Conservation (phyloP, 2,329 filamentous ascomycete species). For the Pseudocercospora fuligena region DNA sequence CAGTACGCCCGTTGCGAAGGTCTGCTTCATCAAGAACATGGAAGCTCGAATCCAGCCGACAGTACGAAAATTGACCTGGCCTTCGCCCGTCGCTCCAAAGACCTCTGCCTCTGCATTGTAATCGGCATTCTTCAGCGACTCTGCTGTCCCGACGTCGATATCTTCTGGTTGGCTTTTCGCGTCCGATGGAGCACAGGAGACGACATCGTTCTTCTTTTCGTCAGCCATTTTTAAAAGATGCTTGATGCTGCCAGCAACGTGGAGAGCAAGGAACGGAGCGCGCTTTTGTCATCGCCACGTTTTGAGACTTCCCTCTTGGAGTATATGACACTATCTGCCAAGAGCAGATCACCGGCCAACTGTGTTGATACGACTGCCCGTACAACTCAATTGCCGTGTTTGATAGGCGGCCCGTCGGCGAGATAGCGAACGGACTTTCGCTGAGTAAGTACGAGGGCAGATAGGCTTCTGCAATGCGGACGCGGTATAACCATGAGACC, state of each 20-base stretch:
- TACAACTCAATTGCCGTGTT: not conserved
- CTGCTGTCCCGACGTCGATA: not conserved
- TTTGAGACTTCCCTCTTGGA: not conserved
- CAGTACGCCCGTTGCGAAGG: conserved; percentile 29
- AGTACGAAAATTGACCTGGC: conserved; percentile 24
- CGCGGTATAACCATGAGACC: not conserved
- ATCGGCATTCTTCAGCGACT: not conserved
- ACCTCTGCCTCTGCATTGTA: conserved; percentile 15
- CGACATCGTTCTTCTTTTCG: conserved; percentile 15
- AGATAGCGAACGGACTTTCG: not conserved
- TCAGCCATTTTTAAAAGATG: conserved; percentile 6
- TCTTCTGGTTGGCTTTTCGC: not conserved
- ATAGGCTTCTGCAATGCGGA: not conserved
- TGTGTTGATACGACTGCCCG: conserved; percentile 1
- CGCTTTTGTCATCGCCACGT: not conserved
- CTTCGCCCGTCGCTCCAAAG: conserved; percentile 16
- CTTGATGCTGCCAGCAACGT: not conserved
- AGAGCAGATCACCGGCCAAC: not conserved
- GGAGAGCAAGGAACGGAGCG: not conserved
- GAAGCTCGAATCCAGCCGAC: conserved; percentile 26
- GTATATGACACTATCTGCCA: conserved; percentile 1
- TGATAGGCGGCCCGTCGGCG: conserved; percentile 12
- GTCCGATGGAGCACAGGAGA: conserved; percentile 8
- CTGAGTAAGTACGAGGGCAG: not conserved
- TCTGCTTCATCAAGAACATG: conserved; percentile 28